Conservation (phyloP, 2,329 filamentous ascomycete genomes). For the Cercospora sp. region DNA sequence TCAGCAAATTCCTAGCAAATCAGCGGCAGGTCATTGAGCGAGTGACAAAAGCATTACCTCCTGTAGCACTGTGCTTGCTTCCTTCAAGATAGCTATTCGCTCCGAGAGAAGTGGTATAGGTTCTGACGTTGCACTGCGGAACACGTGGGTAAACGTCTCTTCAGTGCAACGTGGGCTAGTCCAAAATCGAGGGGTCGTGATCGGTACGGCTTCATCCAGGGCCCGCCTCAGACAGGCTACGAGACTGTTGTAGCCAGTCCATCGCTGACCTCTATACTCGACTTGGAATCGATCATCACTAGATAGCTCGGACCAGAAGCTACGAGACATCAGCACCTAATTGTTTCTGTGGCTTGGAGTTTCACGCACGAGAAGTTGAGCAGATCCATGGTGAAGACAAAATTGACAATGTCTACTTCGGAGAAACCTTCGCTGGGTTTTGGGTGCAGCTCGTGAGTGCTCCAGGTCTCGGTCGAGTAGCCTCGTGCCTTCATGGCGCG, state of each 20-base stretch:
- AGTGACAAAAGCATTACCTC: conserved; percentile 20
- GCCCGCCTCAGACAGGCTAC: conserved; percentile 85
- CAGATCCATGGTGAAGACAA: conserved; percentile 96
- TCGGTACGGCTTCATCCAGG: conserved; percentile 85
- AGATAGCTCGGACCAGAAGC: conserved; percentile 79
- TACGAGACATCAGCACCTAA: conserved; percentile 20
- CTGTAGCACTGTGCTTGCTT: conserved; percentile 75
- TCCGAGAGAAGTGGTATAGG: conserved; percentile 81
- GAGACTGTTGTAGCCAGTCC: conserved; percentile 95
- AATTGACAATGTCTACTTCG: conserved; percentile 59
- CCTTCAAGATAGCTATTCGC: conserved; percentile 74
- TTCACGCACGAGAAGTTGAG: conserved; percentile 71
- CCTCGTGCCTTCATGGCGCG: conserved; percentile 76
- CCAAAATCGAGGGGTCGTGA: conserved; percentile 89
- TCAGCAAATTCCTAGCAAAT: conserved; percentile 24
- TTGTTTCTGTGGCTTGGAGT: not conserved
- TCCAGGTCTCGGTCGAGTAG: conserved; percentile 85
- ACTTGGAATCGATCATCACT: conserved; percentile 77
- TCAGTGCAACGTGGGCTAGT: conserved; percentile 60
- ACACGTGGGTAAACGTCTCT: conserved; percentile 71
- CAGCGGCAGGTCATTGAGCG: conserved; percentile 3
- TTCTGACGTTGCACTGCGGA: conserved; percentile 82
- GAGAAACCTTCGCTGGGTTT: conserved; percentile 48
- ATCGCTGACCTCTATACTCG: conserved; percentile 74
- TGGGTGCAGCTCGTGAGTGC: conserved; percentile 85